Percentiles rank a stretch among this genome's conserved stretches.
Evolutionary conservation across 2,329 filamentous ascomycete species (phyloP).

Genomic region (Fusarium graminum): DNA sequence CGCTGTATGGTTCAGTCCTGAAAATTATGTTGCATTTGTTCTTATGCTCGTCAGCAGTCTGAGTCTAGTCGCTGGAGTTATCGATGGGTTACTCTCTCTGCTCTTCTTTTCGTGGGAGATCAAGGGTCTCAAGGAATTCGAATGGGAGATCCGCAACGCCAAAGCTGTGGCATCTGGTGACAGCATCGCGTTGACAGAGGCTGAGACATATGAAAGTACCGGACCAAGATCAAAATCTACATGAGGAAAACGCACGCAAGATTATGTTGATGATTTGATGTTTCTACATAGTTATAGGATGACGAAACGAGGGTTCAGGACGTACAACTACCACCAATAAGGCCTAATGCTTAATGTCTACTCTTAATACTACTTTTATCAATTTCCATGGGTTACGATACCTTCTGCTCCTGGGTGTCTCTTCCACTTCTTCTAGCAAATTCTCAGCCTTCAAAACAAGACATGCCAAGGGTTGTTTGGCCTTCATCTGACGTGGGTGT

Average conservation of each 20-base stretch:
- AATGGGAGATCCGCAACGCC: conserved; percentile 88
- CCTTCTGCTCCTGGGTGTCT: background rate
- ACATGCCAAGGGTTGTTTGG: background rate
- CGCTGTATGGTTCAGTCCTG: conserved; percentile 87
- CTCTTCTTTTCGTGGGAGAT: conserved; percentile 90
- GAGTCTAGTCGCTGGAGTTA: conserved; percentile 77
- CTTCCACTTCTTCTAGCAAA: background rate
- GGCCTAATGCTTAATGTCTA: conserved; percentile 47
- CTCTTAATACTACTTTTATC: conserved; percentile 42
- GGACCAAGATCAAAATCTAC: conserved; percentile 33
- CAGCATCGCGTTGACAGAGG: conserved; percentile 39
- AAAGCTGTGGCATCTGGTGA: conserved; percentile 58
- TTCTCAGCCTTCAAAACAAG: background rate
- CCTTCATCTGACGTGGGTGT: background rate
- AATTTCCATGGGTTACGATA: conserved; percentile 9
- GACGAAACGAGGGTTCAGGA: conserved; percentile 42
- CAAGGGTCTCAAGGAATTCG: conserved; percentile 86
- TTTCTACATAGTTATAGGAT: conserved; percentile 38
- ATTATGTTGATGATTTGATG: conserved; percentile 35
- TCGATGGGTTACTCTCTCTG: conserved; percentile 88
- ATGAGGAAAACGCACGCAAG: conserved; percentile 27
- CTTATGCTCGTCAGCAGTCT: conserved; percentile 85
- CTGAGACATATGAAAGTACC: conserved; percentile 26
- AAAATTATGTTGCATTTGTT: conserved; percentile 82
- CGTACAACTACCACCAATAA: conserved; percentile 24